These are phyloP conservation scores for Ploettnerulaceae sp. DNA, from an alignment of 2,329 filamentous ascomycete species.

Conservation along the genomic window DNA sequence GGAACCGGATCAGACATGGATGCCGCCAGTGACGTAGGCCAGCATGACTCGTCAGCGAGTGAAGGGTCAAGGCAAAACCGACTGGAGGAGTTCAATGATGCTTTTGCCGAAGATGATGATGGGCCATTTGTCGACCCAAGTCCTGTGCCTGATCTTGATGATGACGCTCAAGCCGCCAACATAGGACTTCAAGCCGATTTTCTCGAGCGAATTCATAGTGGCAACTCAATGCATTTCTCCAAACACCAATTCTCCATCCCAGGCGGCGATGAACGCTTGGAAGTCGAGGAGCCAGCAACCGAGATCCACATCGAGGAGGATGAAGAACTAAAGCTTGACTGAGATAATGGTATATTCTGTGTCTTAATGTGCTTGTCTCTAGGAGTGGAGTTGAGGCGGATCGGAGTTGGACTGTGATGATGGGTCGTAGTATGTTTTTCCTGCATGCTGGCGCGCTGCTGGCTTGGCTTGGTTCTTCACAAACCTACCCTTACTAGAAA, in stretches of 20 bases:
- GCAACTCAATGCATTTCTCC: neutral
- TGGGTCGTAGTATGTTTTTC: neutral
- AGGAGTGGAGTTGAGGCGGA: conserved; percentile 1
- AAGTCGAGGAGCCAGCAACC: conserved; percentile 28
- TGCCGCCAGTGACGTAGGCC: conserved; percentile 30
- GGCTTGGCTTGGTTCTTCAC: neutral
- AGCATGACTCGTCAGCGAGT: conserved; percentile 31
- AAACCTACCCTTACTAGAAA: neutral
- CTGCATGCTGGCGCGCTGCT: conserved; percentile 7
- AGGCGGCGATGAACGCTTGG: conserved; percentile 17
- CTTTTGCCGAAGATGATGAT: conserved; percentile 21
- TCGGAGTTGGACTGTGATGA: neutral
- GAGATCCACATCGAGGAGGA: conserved; percentile 34
- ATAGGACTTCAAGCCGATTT: conserved; percentile 21
- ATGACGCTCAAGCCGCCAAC: conserved; percentile 17
- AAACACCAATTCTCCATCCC: conserved; percentile 13
- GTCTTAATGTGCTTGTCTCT: neutral
- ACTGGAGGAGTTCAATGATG: conserved; percentile 26
- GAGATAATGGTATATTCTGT: neutral
- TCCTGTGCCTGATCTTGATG: conserved; percentile 29
- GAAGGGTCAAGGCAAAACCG: conserved; percentile 20
- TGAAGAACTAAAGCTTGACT: conserved; percentile 29
- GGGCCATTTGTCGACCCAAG: conserved; percentile 23
- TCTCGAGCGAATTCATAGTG: conserved; percentile 8
- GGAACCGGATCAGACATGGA: conserved; percentile 28